Evolutionary conservation across 179 eudicot species (phyloP).

Genomic region (Spergularia azorica): DNA sequence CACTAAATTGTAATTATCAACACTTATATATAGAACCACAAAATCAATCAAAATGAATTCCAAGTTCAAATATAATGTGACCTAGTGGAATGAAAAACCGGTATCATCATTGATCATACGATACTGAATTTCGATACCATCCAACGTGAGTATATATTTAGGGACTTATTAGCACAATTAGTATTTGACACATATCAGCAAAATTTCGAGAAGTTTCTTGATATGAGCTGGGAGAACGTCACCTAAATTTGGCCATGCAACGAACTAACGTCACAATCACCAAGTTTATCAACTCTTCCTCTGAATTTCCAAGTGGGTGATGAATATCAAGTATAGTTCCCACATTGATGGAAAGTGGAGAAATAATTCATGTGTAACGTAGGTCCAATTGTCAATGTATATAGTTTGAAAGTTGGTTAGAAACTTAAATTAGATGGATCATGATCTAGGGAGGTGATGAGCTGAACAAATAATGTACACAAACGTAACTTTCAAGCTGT

Average conservation of each 20-base stretch:
- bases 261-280: neutral
- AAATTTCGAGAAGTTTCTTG: neutral
- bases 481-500: conserved; percentile 5
- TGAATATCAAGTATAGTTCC: neutral
- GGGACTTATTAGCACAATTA: too few species aligned
- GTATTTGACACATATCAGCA: too few species aligned
- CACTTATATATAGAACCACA: too few species aligned
- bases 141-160: too few species aligned
- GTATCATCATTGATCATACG: too few species aligned
- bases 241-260: neutral
- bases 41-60: too few species aligned
- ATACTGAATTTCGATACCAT: too few species aligned
- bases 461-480: conserved; percentile 14
- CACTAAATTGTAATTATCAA: too few species aligned
- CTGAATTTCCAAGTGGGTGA: conserved; percentile 10
- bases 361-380: neutral
- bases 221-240: neutral
- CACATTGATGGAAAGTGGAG: neutral
- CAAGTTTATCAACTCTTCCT: neutral
- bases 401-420: too few species aligned
- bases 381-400: too few species aligned
- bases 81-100: too few species aligned
- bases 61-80: too few species aligned
- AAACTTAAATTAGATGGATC: neutral
- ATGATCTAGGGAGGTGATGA: neutral